Base-by-base conservation (phyloP, 768 basidiomycete genomes). In the Cystobasidium onofrii region DNA sequence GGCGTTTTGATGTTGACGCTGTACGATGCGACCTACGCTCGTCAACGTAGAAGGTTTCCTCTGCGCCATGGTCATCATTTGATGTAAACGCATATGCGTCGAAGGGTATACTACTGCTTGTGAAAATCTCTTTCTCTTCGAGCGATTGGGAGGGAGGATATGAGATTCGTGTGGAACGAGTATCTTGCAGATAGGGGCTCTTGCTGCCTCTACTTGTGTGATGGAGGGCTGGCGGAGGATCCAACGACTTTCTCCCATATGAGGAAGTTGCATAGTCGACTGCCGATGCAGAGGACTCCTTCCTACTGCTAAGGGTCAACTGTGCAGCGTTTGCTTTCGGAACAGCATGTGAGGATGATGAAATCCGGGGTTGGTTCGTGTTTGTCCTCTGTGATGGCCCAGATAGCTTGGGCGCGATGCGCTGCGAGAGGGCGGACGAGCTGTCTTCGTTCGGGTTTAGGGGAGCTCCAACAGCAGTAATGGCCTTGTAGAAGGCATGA, bases 401-500 rank as follows among this genome's bases (percentile, higher is more conserved):
- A 39, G 39, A 15, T 15, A 39, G 39, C 39, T 6, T 39, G 39
- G 39, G 46, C 20, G 46, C 18, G 46, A 50, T 50, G 46, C 46
- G 46, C 15, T 7, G 6, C 3, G 20, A 20, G n/a, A 50, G 46
- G 18, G 46, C 20, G 46, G 18, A 17, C 3, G 46, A 20, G 46
- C 46, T 3, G 6, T 4, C n/a, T 4, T 50, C 46, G 46, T 15
- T n/a, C 20, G 46, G 46, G 18, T 18, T 20, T 4, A 50, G 10
- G 20, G 46, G 3, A n/a, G 10, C n/a, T 3, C 15, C 4, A 17
- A 7, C 46, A 50, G 15, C 46, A n/a, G 3, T 50, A 50, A 20
- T 12, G 1, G 39, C 52, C 41, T 29, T 57, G 54, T 57, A 60
- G 55, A 71, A 46, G 31, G 69, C 46, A 39, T 71, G 69, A 23